Evolutionary conservation across 768 basidiomycete genomes (phyloP), one percentile per base, ranked within the genome.

Genomic region (Tephrocybe sp.): DNA sequence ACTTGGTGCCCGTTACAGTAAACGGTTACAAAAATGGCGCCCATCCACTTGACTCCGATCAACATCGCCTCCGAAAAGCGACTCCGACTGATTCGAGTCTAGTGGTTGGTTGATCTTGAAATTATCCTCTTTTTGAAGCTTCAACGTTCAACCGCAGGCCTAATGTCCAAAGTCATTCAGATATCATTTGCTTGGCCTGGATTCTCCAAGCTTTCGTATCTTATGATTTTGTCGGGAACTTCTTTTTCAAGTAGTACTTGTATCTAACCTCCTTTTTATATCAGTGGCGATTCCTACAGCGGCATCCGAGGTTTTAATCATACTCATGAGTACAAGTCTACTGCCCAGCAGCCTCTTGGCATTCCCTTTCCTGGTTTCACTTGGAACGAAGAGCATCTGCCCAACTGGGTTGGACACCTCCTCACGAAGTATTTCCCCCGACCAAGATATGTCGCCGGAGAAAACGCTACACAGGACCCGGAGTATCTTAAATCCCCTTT

Each of bases 381-480:
- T 1, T 82, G 64, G 61, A 73, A 73, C 30, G 82, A 80, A 55
- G 49, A 53, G 1, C 71, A 65, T 27, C 59, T 66, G 32, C 76
- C 82, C 7, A 86, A 85, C 61, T 86, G 84, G 84, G 78, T 86
- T 27, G 79, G 83, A 2, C 73, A 80, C 60, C 65, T 83, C n/a
- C 64, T 82, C 40, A 75, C 69, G 8, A 68, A 73, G 46, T 68
- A 73, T 47, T 59, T 60, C 47, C 72, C 71, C n/a, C 61, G 62
- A 28, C 69, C 72, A 5, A 57, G 65, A 43, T 73, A 60, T 56
- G 47, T 62, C 40, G 66, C 74, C 22, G 53, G 51, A 24, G 8
- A 31, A 13, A 35, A 49, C 5, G 46, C 59, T 9, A 59, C 64
- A 42, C 67, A 69, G 42, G 61, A 61, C 26, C 55, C 65, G 27